A percentile compares a stretch with the other conserved stretches of the same genome.
Evolutionary conservation across 2,329 filamentous ascomycete genomes (phyloP).

Genomic region (Colletotrichum costaricense): DNA sequence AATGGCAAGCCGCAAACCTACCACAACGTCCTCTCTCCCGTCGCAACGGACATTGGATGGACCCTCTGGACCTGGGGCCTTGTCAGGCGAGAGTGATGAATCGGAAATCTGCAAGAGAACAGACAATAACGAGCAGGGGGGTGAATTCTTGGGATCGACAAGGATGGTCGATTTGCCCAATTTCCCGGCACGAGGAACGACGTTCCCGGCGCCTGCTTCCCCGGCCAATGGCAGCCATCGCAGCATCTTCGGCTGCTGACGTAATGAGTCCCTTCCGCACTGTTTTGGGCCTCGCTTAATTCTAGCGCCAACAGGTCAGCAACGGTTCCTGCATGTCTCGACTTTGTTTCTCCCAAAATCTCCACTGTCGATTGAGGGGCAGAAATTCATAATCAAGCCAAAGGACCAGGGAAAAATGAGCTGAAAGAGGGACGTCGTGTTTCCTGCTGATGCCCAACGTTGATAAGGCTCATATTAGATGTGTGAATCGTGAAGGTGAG

Average conservation of each 20-base stretch:
- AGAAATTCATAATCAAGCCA: neutral
- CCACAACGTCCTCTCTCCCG: neutral
- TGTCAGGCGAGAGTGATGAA: neutral
- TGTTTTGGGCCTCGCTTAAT: neutral
- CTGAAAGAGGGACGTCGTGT: neutral
- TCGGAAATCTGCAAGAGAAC: neutral
- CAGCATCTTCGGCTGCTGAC: neutral
- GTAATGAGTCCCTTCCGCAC: neutral
- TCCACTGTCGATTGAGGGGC: conserved; percentile 14
- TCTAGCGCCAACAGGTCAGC: conserved; percentile 15
- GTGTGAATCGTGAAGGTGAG: too few relatives aligned
- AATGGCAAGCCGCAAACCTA: conserved; percentile 3
- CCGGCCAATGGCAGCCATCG: neutral
- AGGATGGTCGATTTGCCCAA: neutral
- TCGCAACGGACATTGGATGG: neutral
- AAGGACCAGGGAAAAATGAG: neutral
- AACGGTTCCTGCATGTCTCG: conserved; percentile 14
- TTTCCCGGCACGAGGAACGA: neutral
- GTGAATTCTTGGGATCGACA: neutral
- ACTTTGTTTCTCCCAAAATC: neutral
- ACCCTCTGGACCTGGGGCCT: neutral
- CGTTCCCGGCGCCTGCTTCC: neutral
- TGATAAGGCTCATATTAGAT: neutral
- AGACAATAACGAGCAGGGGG: neutral
- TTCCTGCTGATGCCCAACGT: neutral